These are phyloP conservation scores for Solanum hybrid DNA, from an alignment of 305 asterid species.

Conservation along the genomic window DNA sequence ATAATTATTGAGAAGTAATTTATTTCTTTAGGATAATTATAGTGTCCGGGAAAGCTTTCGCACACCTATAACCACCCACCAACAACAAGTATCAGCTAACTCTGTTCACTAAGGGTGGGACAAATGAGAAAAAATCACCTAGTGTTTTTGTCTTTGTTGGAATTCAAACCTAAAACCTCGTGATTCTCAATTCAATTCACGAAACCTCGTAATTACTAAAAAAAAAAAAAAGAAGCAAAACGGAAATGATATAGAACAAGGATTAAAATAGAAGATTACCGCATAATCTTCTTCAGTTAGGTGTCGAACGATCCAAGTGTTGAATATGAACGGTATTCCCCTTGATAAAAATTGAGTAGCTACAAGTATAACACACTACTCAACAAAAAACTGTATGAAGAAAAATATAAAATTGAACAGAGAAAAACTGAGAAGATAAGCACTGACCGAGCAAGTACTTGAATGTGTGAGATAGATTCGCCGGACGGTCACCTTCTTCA, in stretches of 20 bases:
- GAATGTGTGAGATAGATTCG: constrained; percentile 59
- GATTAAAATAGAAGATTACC: constrained; percentile 23
- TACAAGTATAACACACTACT: constrained; percentile 15
- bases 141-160: not conserved
- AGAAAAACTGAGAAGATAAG: not conserved
- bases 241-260: not conserved
- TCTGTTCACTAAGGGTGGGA: not conserved
- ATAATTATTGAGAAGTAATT: not conserved
- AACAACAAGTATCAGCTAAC: not conserved
- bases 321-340: constrained; percentile 83
- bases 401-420: not conserved
- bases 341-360: constrained; percentile 85
- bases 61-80: not conserved
- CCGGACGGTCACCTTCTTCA: constrained; percentile 22
- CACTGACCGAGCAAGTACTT: constrained; percentile 64
- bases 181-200: not conserved
- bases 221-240: not conserved
- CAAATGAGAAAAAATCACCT: not conserved
- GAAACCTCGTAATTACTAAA: not conserved
- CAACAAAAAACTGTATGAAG: not conserved
- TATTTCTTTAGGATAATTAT: not conserved
- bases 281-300: constrained; percentile 71
- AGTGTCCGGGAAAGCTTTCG: not conserved
- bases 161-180: not conserved
- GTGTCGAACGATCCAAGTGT: constrained; percentile 82